These are phyloP conservation scores for Aphanomyces euteiches DNA, from an alignment of 352 stramenopile genomes.

Conservation along the genomic window DNA sequence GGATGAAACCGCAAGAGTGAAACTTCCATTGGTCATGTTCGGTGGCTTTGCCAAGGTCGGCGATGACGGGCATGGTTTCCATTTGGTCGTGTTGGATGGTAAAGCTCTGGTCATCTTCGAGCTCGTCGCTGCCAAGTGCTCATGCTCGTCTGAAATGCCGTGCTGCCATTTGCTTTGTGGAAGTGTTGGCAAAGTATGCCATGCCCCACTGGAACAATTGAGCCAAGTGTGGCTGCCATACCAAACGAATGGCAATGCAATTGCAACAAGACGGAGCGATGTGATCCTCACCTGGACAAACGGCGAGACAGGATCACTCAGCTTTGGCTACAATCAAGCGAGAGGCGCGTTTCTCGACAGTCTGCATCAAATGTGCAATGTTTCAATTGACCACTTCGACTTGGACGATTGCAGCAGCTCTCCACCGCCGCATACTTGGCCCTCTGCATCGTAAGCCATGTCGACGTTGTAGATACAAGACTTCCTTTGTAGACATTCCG, in stretches of 20 bases:
- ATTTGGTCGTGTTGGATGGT: background rate
- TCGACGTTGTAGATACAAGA: too few relatives aligned
- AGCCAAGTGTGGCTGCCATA: conserved; percentile 20
- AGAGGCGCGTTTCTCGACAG: conserved; percentile 18
- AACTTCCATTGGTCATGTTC: background rate
- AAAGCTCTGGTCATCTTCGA: background rate
- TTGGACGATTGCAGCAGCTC: conserved; percentile 3
- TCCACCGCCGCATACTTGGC: too few relatives aligned
- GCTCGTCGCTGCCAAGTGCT: background rate
- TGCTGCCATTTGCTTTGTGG: background rate
- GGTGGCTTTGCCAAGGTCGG: background rate
- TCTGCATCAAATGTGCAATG: background rate
- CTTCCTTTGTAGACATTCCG: too few relatives aligned
- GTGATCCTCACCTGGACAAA: conserved; percentile 1
- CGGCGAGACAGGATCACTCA: background rate
- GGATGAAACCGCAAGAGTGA: too few relatives aligned
- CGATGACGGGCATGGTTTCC: background rate
- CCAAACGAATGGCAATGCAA: conserved; percentile 10
- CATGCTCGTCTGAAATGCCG: background rate
- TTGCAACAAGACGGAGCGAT: conserved; percentile 23
- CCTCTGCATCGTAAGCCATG: too few relatives aligned
- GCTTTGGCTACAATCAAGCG: conserved; percentile 22
- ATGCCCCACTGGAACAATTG: background rate
- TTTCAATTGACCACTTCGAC: conserved; percentile 22
- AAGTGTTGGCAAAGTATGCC: background rate